Conservation (phyloP, 495 filamentous ascomycete species). For the Penicillium coffeae region DNA sequence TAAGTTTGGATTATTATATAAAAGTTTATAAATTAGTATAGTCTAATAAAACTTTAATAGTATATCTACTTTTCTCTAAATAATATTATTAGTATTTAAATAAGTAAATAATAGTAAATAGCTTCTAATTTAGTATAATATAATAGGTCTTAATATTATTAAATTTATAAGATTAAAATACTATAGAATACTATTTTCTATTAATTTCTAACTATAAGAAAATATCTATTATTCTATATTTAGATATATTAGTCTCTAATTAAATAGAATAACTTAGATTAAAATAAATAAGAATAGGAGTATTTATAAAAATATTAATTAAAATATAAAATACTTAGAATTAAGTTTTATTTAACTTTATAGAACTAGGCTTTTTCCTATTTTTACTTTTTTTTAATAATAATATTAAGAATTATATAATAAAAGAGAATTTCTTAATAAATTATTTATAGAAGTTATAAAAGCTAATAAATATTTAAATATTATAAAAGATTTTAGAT, state of each 20-base stretch:
- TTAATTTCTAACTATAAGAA: background rate
- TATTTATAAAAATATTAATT: background rate
- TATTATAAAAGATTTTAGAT: background rate
- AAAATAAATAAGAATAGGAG: background rate
- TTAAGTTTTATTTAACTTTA: background rate
- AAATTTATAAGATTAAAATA: background rate
- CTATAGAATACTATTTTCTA: background rate
- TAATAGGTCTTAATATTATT: background rate
- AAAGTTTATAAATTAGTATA: background rate
- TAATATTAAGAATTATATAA: background rate
- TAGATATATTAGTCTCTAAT: background rate
- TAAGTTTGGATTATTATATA: background rate
- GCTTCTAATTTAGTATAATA: background rate
- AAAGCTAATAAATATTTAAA: slow-evolving; percentile 1
- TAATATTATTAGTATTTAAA: background rate
- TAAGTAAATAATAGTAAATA: slow-evolving; percentile 1
- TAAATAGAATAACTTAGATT: background rate
- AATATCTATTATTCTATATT: no score
- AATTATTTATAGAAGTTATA: slow-evolving; percentile 1
- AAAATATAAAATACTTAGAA: background rate
- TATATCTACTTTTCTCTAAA: background rate
- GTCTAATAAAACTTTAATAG: background rate
- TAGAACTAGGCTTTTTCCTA: background rate
- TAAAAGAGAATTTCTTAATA: slow-evolving; percentile 1
- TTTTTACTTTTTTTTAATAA: background rate